These are phyloP conservation scores for Alloascoidea hylecoeti DNA, from an alignment of 805 yeast genomes.

Conservation along the genomic window DNA sequence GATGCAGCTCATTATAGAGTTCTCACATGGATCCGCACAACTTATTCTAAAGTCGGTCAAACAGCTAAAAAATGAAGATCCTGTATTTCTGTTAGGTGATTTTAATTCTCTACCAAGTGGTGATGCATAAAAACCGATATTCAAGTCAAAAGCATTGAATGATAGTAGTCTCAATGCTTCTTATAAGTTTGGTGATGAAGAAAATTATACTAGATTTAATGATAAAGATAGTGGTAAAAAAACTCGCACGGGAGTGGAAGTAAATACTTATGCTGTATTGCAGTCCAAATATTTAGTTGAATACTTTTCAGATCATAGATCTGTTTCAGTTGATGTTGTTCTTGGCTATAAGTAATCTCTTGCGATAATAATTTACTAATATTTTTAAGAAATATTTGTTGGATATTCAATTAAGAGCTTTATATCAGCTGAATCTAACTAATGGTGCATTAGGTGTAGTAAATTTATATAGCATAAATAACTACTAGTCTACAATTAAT, in stretches of 20 bases:
- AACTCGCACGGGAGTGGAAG: slow-evolving; percentile 15
- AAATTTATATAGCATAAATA: too few species aligned
- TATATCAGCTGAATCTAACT: too few species aligned
- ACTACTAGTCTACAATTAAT: too few species aligned
- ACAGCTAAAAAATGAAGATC: slow-evolving; percentile 14
- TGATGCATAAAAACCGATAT: slow-evolving; percentile 25
- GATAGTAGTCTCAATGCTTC: slow-evolving; percentile 21
- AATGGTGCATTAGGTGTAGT: too few species aligned
- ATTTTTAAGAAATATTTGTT: too few species aligned
- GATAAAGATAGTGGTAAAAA: slow-evolving; percentile 3
- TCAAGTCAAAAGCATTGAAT: slow-evolving; percentile 17
- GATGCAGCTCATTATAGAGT: slow-evolving; percentile 29
- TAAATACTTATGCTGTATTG: background rate
- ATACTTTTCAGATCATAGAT: background rate
- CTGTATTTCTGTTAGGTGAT: slow-evolving; percentile 36
- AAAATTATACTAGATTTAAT: slow-evolving; percentile 35
- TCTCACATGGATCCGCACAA: slow-evolving; percentile 25
- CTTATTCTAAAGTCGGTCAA: slow-evolving; percentile 18
- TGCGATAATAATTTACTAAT: too few species aligned
- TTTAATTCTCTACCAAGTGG: slow-evolving; percentile 37
- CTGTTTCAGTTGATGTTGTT: slow-evolving; percentile 1
- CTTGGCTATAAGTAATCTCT: too few species aligned
- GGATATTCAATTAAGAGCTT: too few species aligned
- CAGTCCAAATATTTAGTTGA: background rate
- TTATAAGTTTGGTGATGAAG: slow-evolving; percentile 24